Conservation (phyloP, 2,329 filamentous ascomycete species). For the Fusarium domesticum region DNA sequence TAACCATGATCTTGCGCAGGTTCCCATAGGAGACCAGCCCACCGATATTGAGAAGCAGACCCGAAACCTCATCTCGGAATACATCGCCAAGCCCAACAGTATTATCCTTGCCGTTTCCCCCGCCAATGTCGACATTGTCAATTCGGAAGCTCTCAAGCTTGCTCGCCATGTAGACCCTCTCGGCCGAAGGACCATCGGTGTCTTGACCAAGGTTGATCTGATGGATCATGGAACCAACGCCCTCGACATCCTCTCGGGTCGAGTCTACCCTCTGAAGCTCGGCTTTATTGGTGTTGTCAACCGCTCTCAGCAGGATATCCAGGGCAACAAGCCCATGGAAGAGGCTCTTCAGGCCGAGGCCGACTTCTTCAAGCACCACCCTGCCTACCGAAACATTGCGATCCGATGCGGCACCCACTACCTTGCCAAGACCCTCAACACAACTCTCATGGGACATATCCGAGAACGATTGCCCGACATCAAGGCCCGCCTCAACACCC, state of each 20-base stretch:
- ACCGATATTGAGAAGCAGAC: constrained; percentile 99
- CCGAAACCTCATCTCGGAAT: constrained; percentile 91
- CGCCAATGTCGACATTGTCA: constrained; percentile 96
- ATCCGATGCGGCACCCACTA: constrained; percentile 90
- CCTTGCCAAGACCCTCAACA: constrained; percentile 90
- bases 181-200: constrained; percentile 91
- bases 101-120: constrained; percentile 96
- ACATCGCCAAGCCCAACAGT: constrained; percentile 98
- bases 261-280: constrained; percentile 93
- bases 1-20: constrained; percentile 45
- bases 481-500: constrained; percentile 92
- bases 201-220: constrained; percentile 92
- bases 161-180: constrained; percentile 95
- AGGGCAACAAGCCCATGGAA: constrained; percentile 89
- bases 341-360: constrained; percentile 86
- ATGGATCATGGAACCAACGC: constrained; percentile 99
- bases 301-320: constrained; percentile 96
- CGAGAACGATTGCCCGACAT: constrained; percentile 94
- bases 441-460: constrained; percentile 93
- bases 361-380: constrained; percentile 96
- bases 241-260: constrained; percentile 92
- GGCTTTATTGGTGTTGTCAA: constrained; percentile 99
- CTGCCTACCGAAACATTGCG: constrained; percentile 95
- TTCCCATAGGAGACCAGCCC: constrained; percentile 96
- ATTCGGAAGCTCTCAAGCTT: constrained; percentile 95